A percentile compares a stretch with the other conserved stretches of the same genome.
phyloP scores from a whole-genome alignment of 768 basidiomycete genomes.

The Serendipita sp. region DNA sequence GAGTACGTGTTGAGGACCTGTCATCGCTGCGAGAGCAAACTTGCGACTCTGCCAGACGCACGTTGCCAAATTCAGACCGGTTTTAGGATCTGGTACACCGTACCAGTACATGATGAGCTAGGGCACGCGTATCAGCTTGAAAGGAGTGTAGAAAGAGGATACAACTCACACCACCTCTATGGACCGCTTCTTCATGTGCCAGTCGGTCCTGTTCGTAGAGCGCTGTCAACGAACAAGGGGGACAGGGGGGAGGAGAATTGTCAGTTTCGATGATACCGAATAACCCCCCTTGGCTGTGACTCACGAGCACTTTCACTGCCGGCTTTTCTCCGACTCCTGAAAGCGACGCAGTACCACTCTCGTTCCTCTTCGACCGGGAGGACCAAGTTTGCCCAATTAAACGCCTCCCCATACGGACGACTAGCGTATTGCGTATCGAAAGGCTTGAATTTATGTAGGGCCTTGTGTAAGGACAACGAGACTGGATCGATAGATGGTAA shows the following conservation, averaged over 20 bases:
- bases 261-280: background rate
- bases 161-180: constrained; percentile 58
- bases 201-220: constrained; percentile 74
- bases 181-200: constrained; percentile 87
- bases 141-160: background rate
- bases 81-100: constrained; percentile 57
- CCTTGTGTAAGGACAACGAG: constrained; percentile 72
- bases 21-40: constrained; percentile 67
- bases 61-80: constrained; percentile 80
- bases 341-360: constrained; percentile 88
- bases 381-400: constrained; percentile 69
- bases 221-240: constrained; percentile 23
- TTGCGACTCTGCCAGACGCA: constrained; percentile 89
- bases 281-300: constrained; percentile 11
- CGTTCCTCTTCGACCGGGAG: constrained; percentile 57
- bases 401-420: constrained; percentile 52
- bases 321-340: constrained; percentile 57
- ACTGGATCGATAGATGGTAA: constrained; percentile 75
- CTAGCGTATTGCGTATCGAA: constrained; percentile 41
- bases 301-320: constrained; percentile 55
- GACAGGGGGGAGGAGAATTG: background rate
- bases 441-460: constrained; percentile 62
- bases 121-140: background rate
- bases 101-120: constrained; percentile 90
- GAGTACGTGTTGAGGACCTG: constrained; percentile 59